A percentile compares a stretch with the other conserved stretches of the same genome.
These are phyloP conservation scores for Sclerotinia trifoliorum DNA, from an alignment of 2,329 filamentous ascomycete genomes.

Conservation along the genomic window DNA sequence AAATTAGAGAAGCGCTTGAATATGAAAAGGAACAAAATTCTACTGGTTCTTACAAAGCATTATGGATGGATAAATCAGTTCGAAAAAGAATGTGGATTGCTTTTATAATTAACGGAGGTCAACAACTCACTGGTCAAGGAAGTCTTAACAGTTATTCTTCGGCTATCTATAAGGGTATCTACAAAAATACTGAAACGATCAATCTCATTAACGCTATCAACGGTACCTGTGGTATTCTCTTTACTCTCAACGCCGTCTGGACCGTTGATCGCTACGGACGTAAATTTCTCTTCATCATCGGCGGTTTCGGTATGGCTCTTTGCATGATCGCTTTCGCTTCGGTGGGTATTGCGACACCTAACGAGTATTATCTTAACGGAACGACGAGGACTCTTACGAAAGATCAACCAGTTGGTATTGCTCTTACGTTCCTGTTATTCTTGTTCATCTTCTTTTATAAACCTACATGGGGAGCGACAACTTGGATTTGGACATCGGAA, in stretches of 20 bases:
- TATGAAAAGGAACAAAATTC: slow-evolving; percentile 70
- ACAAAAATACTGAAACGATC: slow-evolving; percentile 57
- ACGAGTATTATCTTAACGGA: not conserved
- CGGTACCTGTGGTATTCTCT: slow-evolving; percentile 69
- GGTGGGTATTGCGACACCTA: slow-evolving; percentile 57
- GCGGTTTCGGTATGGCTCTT: slow-evolving; percentile 64
- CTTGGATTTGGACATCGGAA: slow-evolving; percentile 71
- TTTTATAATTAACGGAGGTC: slow-evolving; percentile 66
- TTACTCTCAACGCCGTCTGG: slow-evolving; percentile 72
- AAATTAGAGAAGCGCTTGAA: slow-evolving; percentile 66
- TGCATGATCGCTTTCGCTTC: slow-evolving; percentile 68
- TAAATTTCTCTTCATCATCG: slow-evolving; percentile 67
- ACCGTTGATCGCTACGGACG: slow-evolving; percentile 70
- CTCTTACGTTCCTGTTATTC: slow-evolving; percentile 68
- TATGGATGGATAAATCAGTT: slow-evolving; percentile 69
- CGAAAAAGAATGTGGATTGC: slow-evolving; percentile 65
- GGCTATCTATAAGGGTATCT: slow-evolving; percentile 72
- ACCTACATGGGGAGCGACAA: slow-evolving; percentile 67
- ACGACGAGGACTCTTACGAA: slow-evolving; percentile 53
- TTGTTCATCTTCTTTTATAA: slow-evolving; percentile 68
- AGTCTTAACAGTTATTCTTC: slow-evolving; percentile 71
- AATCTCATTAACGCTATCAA: slow-evolving; percentile 74
- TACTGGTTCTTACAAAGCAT: slow-evolving; percentile 56
- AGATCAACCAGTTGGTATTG: slow-evolving; percentile 58
- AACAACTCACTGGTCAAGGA: slow-evolving; percentile 43